Evolutionary conservation across 2,329 filamentous ascomycete species (phyloP), one percentile per base, ranked within the genome.

Genomic region (Colletotrichum tanaceti): DNA sequence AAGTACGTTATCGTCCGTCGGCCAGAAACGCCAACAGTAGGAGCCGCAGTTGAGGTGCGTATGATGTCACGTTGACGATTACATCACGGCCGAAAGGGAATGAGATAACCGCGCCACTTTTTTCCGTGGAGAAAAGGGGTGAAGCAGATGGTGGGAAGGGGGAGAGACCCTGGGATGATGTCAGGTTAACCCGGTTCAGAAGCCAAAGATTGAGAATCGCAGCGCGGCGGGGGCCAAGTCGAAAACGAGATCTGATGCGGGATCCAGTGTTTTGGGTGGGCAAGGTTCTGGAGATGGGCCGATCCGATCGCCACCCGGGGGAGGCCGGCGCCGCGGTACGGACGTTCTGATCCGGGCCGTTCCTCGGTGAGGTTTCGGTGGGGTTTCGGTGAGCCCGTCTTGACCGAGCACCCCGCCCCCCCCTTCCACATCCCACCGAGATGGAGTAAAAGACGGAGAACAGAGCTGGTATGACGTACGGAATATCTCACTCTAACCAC

Each of bases 81-180:
- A 68, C 65, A 65, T 68, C 62, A 68, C 55, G 11, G 11, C 16
- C 9, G 28, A 2, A 18, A 16, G 22, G 18, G 18, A 28, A 60
- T 68, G 65, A 68, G 55, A 68, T 57, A 60, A 68, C 41, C 57
- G 49, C 35, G 24, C 65, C 65, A 68, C 65, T 68, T 65, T 68
- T 65, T 61, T 65, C 38, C 32, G 44, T 50, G 43, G 38, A 59
- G 13, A 41, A 18, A 32, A n/a, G n/a, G 32, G 2, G 32, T 49
- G 39, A 57, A 46, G 35, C 18, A 32, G 57, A 55, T 9, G 43
- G 35, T 14, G 24, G 28, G 64, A 54, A 52, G 47, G 53, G n/a
- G n/a, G n/a, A n/a, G n/a, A n/a, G 47, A 49, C 49, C 61, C 54
- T 38, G 18, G 5, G 2, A 38, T 55, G 49, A 65, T 57, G 61